These are phyloP conservation scores for Cutaneotrichosporon mucoides DNA, from an alignment of 1,284 basidiomycete species.

Conservation along the genomic window DNA sequence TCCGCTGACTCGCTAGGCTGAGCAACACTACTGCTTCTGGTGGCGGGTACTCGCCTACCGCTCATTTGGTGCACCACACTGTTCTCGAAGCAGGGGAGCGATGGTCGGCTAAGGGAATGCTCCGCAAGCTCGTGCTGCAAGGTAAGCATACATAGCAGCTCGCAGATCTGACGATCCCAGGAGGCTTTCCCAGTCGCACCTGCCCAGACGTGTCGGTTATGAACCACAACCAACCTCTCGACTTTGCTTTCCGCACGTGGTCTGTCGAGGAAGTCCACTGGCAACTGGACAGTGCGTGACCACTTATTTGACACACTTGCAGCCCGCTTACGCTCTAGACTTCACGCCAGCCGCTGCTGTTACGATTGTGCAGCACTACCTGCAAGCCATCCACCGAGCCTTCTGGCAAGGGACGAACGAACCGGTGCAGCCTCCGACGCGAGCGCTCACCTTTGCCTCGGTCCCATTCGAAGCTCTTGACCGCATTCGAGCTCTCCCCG, in stretches of 20 bases:
- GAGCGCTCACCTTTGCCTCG: neutral
- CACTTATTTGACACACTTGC: too few species aligned
- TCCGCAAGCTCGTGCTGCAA: constrained; percentile 1
- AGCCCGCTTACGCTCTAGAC: neutral
- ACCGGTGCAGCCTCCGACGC: neutral
- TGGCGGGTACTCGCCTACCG: neutral
- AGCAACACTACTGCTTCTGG: neutral
- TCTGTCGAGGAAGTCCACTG: neutral
- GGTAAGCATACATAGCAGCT: neutral
- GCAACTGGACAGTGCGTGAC: neutral
- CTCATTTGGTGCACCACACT: constrained; percentile 2
- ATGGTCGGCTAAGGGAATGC: neutral
- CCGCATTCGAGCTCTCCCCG: neutral
- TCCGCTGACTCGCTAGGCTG: neutral
- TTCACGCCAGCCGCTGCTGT: neutral
- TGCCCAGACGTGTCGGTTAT: neutral
- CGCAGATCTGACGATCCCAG: neutral
- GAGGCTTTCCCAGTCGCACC: constrained; percentile 1
- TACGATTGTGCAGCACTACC: constrained; percentile 1
- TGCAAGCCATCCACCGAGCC: neutral
- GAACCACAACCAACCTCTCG: neutral
- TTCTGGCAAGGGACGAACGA: neutral
- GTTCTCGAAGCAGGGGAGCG: neutral
- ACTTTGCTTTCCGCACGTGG: constrained; percentile 3
- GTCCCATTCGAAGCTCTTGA: neutral